Percentiles rank a stretch among this genome's conserved stretches.
Conservation (phyloP, 495 filamentous ascomycete species). For the Opeltia flavorubescens region DNA sequence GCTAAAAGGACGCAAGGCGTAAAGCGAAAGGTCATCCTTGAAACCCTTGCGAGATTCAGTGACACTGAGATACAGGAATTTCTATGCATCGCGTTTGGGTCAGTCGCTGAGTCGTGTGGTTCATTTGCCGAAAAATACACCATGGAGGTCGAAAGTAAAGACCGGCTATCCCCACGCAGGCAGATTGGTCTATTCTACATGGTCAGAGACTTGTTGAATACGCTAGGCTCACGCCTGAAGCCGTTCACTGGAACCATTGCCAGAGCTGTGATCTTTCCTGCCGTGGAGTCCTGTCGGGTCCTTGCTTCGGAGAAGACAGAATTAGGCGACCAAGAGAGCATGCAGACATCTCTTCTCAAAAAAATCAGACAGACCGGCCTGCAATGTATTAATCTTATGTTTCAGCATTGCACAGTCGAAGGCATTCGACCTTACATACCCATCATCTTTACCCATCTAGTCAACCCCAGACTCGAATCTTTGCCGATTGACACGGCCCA, state of each 20-base stretch:
- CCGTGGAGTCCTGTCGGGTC: conserved; percentile 52
- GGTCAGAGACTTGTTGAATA: conserved; percentile 74
- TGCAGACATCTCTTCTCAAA: conserved; percentile 34
- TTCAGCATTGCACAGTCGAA: conserved; percentile 48
- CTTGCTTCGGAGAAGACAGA: conserved; percentile 24
- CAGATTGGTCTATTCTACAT: conserved; percentile 83
- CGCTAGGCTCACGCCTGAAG: conserved; percentile 54
- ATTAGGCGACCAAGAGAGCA: not conserved
- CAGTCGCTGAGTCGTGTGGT: conserved; percentile 44
- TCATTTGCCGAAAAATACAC: conserved; percentile 37
- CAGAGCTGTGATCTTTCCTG: conserved; percentile 64
- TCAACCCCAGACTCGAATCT: conserved; percentile 63
- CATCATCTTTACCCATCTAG: conserved; percentile 54
- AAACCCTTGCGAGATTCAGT: conserved; percentile 43
- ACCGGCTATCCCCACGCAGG: conserved; percentile 50
- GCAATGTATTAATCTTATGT: conserved; percentile 66
- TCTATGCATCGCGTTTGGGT: conserved; percentile 66
- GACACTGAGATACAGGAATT: conserved; percentile 60
- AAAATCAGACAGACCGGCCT: conserved; percentile 58
- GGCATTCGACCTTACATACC: conserved; percentile 59
- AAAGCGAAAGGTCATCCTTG: conserved; percentile 51
- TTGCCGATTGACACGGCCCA: conserved; percentile 81
- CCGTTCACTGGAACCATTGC: conserved; percentile 49
- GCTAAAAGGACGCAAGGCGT: conserved; percentile 43
- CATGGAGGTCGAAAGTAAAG: conserved; percentile 32